Base-by-base conservation (phyloP, 257 asterid genomes). In the Penstemon barbatus region DNA sequence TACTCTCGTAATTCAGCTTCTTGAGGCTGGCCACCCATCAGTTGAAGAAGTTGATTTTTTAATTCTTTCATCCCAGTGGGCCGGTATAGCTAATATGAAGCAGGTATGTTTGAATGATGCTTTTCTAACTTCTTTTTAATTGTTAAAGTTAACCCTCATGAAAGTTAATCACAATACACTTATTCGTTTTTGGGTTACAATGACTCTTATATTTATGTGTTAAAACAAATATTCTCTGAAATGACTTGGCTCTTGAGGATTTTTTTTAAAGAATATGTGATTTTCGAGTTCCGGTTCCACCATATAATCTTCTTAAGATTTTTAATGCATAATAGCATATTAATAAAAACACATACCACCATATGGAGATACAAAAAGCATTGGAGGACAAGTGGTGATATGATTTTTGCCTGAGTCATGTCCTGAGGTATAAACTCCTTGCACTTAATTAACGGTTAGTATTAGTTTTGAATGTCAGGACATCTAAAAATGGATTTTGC, bases 11-110 rank as follows among this genome's bases (percentile, higher is more conserved):
- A 45, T 54, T 71, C 87, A 93, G 96, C 89, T 93, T 75, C 82
- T 83, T 66, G 62, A 57, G 41, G 65, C 73, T 51, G 95, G 89
- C 75, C 65, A 63, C 72, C 93, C 88, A 61, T 76, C 75, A 38
- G 84, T 59, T 65, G 97, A 85, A 80, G 82, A 88, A 56, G 71
- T 88, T 62, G 90, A 93, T 83, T 88, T 83, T 58, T 78, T 93
- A 84, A 90, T 93, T 60, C 86, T 84, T 63, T 86, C 96, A 62
- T 90, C 96, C 69, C 84, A 69, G 53, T 84, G 94, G 96, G 90
- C 95, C 64, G 99, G 97, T 66, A 78, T 84, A 63, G 86, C 96
- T 59, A 77, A 74, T 61, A 62, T 76, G 42, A 83, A 76, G 66
- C 97, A 87, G 96, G 99, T 93, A 77, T 18, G 61, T 46, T 40